Base-by-base conservation (phyloP, 1,284 basidiomycete genomes). In the Melampsora abietis-canadensis region DNA sequence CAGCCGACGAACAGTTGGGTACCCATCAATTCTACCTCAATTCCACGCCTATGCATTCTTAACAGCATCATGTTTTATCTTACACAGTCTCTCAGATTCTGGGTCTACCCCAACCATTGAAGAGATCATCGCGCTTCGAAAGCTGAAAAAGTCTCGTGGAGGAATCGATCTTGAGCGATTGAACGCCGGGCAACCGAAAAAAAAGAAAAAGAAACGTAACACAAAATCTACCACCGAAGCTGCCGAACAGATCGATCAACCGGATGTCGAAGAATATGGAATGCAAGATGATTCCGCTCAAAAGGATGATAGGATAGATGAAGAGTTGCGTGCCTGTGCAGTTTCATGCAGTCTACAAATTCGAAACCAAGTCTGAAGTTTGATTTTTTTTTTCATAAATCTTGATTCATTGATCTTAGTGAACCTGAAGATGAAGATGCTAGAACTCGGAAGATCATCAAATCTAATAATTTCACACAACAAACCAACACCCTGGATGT, bases 401-500 rank as follows among this genome's bases (percentile, higher is more conserved):
- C 24, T 64, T 31, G 15, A 24, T 21, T 66, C 15, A 19, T 60
- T 48, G 24, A 51, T 27, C 48, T n/a, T 64, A 63, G 66, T 68
- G 65, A 74, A 48, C 68, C 63, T 34, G 64, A 68, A 40, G 59
- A 75, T 44, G 64, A 66, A 37, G 64, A 64, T 24, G 67, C 63
- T 40, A 59, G 69, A 37, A 68, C 72, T 31, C 85, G 91, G 69
- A 85, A 89, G 74, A 88, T 88, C 5, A 88, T 97, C 4, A 86
- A 92, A 64, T 85, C 87, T 30, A 94, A 92, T 83, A 96, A 97
- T 83, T 97, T 98, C 81, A 98, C 95, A 0, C 90, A 92, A 77
- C 94, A 98, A 83, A 98, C 94, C 1, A 96, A 96, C 80, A 88
- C 89, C 1, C 85, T 98, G 14, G 94, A 97, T 80, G 93, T 97